These are phyloP conservation scores for Euphorbia schlechtendalii DNA, from an alignment of 441 rosid species.

Conservation along the genomic window DNA sequence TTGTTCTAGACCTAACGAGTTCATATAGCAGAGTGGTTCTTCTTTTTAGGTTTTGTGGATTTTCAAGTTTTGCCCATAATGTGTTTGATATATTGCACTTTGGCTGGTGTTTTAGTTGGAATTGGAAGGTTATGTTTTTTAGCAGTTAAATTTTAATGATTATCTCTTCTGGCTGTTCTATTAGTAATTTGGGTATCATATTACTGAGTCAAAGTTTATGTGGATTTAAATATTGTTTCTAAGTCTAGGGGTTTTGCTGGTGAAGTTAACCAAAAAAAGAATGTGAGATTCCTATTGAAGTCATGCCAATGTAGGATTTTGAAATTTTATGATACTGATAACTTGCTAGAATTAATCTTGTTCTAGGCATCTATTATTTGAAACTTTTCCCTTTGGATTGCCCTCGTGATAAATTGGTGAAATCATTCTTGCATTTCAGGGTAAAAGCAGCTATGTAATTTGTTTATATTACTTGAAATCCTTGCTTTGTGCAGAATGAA, in stretches of 20 bases:
- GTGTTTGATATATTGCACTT: constrained; percentile 41
- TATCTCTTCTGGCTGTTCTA: not conserved
- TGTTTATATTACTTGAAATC: not conserved
- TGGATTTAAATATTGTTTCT: not conserved
- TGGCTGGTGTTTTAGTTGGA: constrained; percentile 7
- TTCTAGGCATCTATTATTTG: not conserved
- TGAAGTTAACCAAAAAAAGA: not conserved
- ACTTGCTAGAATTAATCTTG: constrained; percentile 1
- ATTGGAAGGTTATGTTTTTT: not conserved
- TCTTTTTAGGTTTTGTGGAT: not conserved
- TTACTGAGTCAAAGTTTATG: not conserved
- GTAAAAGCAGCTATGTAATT: not conserved
- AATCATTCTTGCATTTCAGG: constrained; percentile 3
- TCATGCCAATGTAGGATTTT: not conserved
- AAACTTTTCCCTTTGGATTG: not conserved
- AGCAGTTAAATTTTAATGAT: not conserved
- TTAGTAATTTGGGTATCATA: not conserved
- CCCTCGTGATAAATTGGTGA: constrained; percentile 5
- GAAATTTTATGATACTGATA: not conserved
- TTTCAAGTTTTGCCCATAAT: constrained; percentile 17
- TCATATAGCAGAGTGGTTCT: not conserved
- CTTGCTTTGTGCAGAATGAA: not conserved
- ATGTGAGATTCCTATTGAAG: not conserved
- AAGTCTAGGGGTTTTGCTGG: not conserved
- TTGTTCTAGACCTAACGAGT: not conserved